Percentiles rank a stretch among this genome's conserved stretches.
phyloP scores from a whole-genome alignment of 2,329 filamentous ascomycete genomes.

The Gaeumannomyces tritici region DNA sequence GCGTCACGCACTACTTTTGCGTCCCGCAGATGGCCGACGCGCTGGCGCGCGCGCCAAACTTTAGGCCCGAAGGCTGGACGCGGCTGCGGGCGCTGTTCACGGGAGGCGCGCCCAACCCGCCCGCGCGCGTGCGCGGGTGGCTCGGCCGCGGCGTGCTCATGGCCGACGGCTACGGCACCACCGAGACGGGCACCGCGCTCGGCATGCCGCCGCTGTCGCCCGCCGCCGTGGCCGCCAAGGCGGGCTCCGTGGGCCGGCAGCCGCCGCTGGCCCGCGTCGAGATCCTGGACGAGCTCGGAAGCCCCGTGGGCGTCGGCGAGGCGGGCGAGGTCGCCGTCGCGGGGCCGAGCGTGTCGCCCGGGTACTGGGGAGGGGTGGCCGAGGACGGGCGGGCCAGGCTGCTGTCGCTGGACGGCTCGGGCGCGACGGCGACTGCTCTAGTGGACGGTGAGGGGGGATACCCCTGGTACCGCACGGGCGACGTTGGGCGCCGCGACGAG shows the following conservation, averaged over 20 bases:
- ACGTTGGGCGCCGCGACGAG: conserved; percentile 3
- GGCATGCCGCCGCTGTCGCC: conserved; percentile 7
- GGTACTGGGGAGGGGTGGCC: conserved; percentile 5
- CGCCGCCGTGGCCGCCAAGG: not conserved
- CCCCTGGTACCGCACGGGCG: conserved; percentile 4
- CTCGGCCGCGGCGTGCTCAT: conserved; percentile 5
- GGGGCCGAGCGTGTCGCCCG: conserved; percentile 1
- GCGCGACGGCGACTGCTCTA: not conserved
- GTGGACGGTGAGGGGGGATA: too few relatives aligned
- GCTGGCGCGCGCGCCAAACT: conserved; percentile 2
- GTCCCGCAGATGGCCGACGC: conserved; percentile 7
- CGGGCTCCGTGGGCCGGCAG: not conserved
- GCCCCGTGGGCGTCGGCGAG: not conserved
- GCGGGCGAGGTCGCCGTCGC: conserved; percentile 4
- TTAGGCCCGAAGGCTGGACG: conserved; percentile 1
- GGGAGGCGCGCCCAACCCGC: conserved; percentile 7
- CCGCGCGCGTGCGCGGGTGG: conserved; percentile 3
- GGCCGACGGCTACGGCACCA: conserved; percentile 9
- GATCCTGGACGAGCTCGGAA: conserved; percentile 1
- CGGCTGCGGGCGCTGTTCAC: conserved; percentile 6
- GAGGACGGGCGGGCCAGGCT: not conserved
- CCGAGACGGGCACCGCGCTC: conserved; percentile 5
- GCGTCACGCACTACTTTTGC: conserved; percentile 7
- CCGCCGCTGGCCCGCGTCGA: not conserved
- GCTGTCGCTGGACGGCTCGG: not conserved